These are phyloP conservation scores for Dunaliella sp. DNA, from an alignment of 139 green algal species.

Conservation along the genomic window DNA sequence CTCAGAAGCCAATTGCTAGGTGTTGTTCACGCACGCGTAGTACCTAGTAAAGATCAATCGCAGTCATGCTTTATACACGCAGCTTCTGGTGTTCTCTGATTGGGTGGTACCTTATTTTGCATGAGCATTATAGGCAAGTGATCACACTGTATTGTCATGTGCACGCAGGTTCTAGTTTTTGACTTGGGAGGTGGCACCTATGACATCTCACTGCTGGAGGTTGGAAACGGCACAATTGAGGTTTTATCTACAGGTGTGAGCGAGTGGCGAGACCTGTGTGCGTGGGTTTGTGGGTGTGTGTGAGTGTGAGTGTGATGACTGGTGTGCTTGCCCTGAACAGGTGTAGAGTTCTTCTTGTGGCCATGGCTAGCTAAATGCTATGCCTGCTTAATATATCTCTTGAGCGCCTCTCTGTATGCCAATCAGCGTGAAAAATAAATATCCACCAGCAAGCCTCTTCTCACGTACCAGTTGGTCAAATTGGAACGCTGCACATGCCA, in stretches of 20 bases:
- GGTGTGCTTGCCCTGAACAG: not conserved
- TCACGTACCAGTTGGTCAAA: too few species aligned
- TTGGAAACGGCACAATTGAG: conserved; percentile 81
- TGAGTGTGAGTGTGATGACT: not conserved
- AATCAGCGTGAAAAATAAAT: too few species aligned
- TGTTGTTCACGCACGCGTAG: too few species aligned
- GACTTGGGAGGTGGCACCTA: conserved; percentile 90
- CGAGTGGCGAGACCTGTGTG: not conserved
- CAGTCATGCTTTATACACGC: too few species aligned
- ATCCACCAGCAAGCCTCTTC: too few species aligned
- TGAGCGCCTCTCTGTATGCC: too few species aligned
- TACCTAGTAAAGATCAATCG: too few species aligned
- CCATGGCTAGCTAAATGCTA: not conserved
- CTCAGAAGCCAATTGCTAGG: too few species aligned
- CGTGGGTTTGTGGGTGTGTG: not conserved
- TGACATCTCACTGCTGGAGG: conserved; percentile 85
- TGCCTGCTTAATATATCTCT: too few species aligned
- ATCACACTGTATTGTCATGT: too few species aligned
- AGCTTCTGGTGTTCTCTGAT: not conserved
- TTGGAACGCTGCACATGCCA: too few species aligned
- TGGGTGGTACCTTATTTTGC: not conserved
- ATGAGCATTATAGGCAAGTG: not conserved
- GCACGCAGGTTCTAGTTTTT: conserved; percentile 80
- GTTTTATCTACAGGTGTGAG: conserved; percentile 74
- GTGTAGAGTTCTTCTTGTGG: not conserved